phyloP scores from a whole-genome alignment of 306 rosid species.

The Biancaea sappan region DNA sequence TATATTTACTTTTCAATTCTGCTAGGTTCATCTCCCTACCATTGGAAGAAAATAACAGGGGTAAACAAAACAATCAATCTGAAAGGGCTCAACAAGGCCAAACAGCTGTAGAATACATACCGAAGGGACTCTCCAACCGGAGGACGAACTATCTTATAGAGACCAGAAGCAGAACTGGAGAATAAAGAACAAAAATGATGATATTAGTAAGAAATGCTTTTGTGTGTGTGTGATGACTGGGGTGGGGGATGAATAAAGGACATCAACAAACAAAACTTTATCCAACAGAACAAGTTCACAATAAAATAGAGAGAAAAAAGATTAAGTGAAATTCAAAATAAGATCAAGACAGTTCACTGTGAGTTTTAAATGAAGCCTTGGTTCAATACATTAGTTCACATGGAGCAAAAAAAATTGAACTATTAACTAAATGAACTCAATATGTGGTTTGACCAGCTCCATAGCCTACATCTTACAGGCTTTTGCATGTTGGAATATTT shows the following conservation, averaged over 20 bases:
- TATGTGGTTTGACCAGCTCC: slow-evolving; percentile 3
- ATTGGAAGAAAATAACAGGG: slow-evolving; percentile 13
- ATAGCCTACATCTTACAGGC: neutral
- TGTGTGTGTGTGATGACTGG: neutral
- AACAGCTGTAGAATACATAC: slow-evolving; percentile 47
- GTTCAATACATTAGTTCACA: neutral
- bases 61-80: slow-evolving; percentile 21
- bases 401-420: too few relatives aligned
- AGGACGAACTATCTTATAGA: slow-evolving; percentile 89
- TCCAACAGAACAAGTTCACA: neutral
- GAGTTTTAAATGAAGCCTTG: neutral
- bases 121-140: slow-evolving; percentile 94
- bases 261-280: neutral
- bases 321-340: neutral
- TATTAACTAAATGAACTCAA: too few relatives aligned
- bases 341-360: neutral
- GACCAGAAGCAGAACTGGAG: slow-evolving; percentile 79
- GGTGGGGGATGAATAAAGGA: neutral
- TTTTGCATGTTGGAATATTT: neutral
- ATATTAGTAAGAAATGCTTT: neutral
- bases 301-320: neutral
- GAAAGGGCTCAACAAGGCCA: slow-evolving; percentile 21
- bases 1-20: slow-evolving; percentile 83
- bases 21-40: slow-evolving; percentile 90
- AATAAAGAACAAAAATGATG: slow-evolving; percentile 26